Evolutionary conservation across 495 filamentous ascomycete species (phyloP).

Genomic region (Rostrohypoxylon terebratum): DNA sequence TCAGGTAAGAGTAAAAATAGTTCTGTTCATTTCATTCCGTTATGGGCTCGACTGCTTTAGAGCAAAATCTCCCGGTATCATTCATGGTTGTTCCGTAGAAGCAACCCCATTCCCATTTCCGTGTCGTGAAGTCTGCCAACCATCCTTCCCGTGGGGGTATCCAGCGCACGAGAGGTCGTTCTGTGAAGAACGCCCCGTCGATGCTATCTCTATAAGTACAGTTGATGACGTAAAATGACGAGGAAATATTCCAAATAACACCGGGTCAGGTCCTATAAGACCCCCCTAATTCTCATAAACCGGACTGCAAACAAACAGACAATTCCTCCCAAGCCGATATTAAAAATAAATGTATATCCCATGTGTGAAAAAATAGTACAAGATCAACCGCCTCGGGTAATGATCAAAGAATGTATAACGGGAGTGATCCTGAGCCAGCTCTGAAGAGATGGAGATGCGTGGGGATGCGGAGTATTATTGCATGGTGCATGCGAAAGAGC

Average conservation of each 20-base stretch:
- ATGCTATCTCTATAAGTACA: constrained; percentile 51
- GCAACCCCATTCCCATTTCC: constrained; percentile 35
- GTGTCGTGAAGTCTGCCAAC: constrained; percentile 36
- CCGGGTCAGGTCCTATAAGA: constrained; percentile 18
- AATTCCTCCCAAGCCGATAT: constrained; percentile 31
- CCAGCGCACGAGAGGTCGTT: constrained; percentile 44
- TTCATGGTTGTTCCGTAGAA: constrained; percentile 40
- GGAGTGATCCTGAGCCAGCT: constrained; percentile 49
- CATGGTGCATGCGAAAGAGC: constrained; percentile 20
- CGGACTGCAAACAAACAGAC: constrained; percentile 23
- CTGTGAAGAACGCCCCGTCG: constrained; percentile 31
- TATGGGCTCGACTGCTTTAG: constrained; percentile 37
- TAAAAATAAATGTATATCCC: constrained; percentile 44
- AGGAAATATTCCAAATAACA: constrained; percentile 34
- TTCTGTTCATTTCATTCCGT: constrained; percentile 38
- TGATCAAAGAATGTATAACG: constrained; percentile 43
- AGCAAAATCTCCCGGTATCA: constrained; percentile 41
- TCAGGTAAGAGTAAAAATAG: constrained; percentile 35
- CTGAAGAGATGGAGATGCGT: constrained; percentile 20
- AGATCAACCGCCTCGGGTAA: constrained; percentile 27
- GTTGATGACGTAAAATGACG: constrained; percentile 34
- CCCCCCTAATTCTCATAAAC: constrained; percentile 26
- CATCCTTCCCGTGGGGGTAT: constrained; percentile 51
- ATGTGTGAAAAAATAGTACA: constrained; percentile 44
- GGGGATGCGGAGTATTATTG: constrained; percentile 31